phyloP scores from a whole-genome alignment of 805 yeast genomes.

The Wickerhamiella kazuoi region DNA sequence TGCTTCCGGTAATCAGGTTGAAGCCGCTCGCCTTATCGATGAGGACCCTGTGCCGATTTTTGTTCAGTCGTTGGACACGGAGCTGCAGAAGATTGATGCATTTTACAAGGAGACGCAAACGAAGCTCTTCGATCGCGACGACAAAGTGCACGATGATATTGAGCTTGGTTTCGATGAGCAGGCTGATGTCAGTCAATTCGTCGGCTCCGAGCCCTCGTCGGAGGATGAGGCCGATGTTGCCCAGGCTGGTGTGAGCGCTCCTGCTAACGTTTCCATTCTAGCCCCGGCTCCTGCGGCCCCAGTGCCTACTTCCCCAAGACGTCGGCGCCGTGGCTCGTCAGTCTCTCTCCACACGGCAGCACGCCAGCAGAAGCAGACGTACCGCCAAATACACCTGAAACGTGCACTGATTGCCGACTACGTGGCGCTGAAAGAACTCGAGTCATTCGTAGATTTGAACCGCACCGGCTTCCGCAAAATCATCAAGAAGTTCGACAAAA shows the following conservation, averaged over 20 bases:
- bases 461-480: constrained; percentile 80
- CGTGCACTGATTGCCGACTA: constrained; percentile 21
- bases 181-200: not conserved
- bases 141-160: constrained; percentile 37
- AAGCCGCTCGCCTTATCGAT: constrained; percentile 19
- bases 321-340: constrained; percentile 1
- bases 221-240: not conserved
- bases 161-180: not conserved
- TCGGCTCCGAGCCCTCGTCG: not conserved
- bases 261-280: not conserved
- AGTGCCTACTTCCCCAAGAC: not conserved
- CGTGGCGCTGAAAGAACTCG: constrained; percentile 63
- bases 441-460: constrained; percentile 70
- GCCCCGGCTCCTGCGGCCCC: not conserved
- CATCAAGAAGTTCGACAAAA: constrained; percentile 80
- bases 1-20: constrained; percentile 9
- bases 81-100: constrained; percentile 53
- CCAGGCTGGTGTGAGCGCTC: not conserved
- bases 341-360: not conserved
- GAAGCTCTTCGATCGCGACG: constrained; percentile 35
- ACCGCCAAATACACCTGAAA: constrained; percentile 1
- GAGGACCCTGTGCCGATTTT: constrained; percentile 44
- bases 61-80: constrained; percentile 54
- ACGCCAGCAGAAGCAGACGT: not conserved
- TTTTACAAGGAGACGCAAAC: constrained; percentile 56